Conservation (phyloP, 148 eudicot genomes). For the Gaultheria prostrata region DNA sequence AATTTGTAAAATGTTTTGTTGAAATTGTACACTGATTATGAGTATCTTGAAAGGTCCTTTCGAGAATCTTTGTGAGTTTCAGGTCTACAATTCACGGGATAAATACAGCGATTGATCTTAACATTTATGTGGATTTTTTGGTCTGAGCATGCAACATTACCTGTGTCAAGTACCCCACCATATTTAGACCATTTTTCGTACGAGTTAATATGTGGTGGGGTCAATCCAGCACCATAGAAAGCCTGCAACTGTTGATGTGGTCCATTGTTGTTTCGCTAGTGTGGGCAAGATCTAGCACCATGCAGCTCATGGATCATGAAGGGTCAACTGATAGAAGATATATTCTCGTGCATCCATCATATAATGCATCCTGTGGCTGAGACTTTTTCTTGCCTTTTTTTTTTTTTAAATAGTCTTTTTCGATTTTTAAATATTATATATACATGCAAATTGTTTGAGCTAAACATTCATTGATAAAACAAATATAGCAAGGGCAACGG, state of each 20-base stretch:
- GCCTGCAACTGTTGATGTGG: conserved; percentile 32
- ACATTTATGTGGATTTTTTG: background rate
- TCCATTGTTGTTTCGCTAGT: conserved; percentile 40
- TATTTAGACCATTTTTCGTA: background rate
- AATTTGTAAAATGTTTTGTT: too few relatives aligned
- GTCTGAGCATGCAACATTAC: background rate
- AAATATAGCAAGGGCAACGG: background rate
- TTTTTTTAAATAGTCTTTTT: background rate
- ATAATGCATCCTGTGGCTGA: conserved; percentile 9
- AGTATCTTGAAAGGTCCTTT: too few relatives aligned
- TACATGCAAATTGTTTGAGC: background rate
- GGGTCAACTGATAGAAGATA: conserved; percentile 10
- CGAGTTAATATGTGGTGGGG: conserved; percentile 8
- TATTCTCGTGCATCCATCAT: conserved; percentile 14
- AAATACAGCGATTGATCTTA: too few relatives aligned
- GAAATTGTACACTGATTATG: too few relatives aligned
- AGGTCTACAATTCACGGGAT: too few relatives aligned
- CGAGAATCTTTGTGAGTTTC: too few relatives aligned
- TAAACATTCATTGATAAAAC: background rate
- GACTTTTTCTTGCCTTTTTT: background rate
- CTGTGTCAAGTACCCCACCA: background rate
- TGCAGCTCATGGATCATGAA: conserved; percentile 23
- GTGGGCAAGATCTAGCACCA: conserved; percentile 40
- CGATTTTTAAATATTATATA: too few relatives aligned
- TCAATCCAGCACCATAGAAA: conserved; percentile 33